Percentiles rank a stretch among this genome's conserved stretches.
phyloP scores from a whole-genome alignment of 2,329 filamentous ascomycete species.

The Rosellinia necatrix region DNA sequence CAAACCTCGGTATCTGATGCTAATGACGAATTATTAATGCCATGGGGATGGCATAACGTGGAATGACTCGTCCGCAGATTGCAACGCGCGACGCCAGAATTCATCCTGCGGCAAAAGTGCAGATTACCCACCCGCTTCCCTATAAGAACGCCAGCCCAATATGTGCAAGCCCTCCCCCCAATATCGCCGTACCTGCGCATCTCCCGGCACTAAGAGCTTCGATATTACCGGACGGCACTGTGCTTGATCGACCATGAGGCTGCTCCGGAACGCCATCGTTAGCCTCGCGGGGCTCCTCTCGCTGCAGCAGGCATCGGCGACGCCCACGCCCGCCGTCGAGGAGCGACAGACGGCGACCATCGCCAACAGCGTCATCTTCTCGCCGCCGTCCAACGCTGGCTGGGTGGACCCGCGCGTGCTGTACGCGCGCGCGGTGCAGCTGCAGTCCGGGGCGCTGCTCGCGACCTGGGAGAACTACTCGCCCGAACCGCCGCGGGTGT shows the following conservation, averaged over 20 bases:
- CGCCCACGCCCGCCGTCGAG: slow-evolving; percentile 11
- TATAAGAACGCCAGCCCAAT: not conserved
- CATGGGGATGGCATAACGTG: not conserved
- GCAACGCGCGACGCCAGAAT: not conserved
- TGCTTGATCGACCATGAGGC: slow-evolving; percentile 6
- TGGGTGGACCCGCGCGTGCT: slow-evolving; percentile 50
- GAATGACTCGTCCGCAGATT: no score
- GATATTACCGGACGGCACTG: not conserved
- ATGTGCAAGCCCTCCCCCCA: not conserved
- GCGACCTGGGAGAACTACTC: slow-evolving; percentile 61
- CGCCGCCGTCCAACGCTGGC: slow-evolving; percentile 44
- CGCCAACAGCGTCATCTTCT: slow-evolving; percentile 45
- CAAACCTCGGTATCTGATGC: not conserved
- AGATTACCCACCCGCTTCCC: not conserved
- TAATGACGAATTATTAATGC: not conserved
- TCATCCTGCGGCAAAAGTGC: slow-evolving; percentile 13
- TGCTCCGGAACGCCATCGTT: not conserved
- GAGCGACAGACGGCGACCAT: slow-evolving; percentile 20
- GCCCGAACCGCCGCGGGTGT: slow-evolving; percentile 57
- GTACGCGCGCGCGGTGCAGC: slow-evolving; percentile 49
- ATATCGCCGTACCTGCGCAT: not conserved
- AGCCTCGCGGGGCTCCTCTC: slow-evolving; percentile 4
- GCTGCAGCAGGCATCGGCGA: slow-evolving; percentile 6
- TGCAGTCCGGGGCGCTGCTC: slow-evolving; percentile 50
- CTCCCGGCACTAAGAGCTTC: not conserved